Evolutionary conservation across 768 basidiomycete genomes (phyloP).

Genomic region (Mycena chlorophos): DNA sequence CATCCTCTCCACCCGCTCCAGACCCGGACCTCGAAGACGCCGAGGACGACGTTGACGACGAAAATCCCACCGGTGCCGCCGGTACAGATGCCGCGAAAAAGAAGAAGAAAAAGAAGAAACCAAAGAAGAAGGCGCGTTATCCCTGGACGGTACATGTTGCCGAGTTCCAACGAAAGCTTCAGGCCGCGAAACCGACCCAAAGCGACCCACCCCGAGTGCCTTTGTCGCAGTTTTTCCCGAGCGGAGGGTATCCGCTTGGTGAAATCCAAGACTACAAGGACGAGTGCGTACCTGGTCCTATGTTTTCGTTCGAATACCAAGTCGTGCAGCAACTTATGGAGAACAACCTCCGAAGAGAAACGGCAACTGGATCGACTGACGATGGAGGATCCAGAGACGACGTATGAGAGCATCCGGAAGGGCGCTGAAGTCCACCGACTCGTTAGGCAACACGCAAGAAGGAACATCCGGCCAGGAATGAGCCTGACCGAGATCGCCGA

Average conservation of each 20-base stretch:
- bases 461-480: constrained; percentile 89
- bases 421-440: constrained; percentile 96
- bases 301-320: constrained; percentile 1
- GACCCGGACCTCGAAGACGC: constrained; percentile 10
- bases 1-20: neutral
- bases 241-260: constrained; percentile 87
- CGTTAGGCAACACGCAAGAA: constrained; percentile 80
- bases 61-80: constrained; percentile 17
- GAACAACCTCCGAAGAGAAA: constrained; percentile 89
- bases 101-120: constrained; percentile 94
- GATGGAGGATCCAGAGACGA: constrained; percentile 78
- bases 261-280: constrained; percentile 89
- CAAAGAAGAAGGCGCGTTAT: constrained; percentile 30
- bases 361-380: constrained; percentile 76
- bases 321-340: constrained; percentile 73
- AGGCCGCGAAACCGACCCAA: constrained; percentile 52
- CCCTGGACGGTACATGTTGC: too few species aligned
- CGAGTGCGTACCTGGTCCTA: constrained; percentile 60
- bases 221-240: constrained; percentile 83
- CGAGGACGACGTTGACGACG: constrained; percentile 10
- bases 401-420: constrained; percentile 86
- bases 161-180: too few species aligned
- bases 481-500: constrained; percentile 92
- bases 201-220: constrained; percentile 91
- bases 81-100: constrained; percentile 58